phyloP scores from a whole-genome alignment of 495 filamentous ascomycete genomes.

The Choiromyces venosus region DNA sequence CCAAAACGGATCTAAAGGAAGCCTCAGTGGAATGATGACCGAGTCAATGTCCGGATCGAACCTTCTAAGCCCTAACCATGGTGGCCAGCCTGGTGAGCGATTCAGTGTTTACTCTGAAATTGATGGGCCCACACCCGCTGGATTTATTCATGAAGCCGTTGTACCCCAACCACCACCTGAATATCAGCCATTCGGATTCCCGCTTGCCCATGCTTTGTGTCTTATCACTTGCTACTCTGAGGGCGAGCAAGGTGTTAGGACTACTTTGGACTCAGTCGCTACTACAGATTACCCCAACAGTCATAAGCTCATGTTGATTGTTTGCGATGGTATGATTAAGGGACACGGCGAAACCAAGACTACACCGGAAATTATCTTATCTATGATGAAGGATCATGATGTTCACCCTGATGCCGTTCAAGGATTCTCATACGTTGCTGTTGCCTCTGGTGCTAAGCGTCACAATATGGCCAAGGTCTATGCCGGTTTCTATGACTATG shows the following conservation, averaged over 20 bases:
- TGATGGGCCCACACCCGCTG: slow-evolving; percentile 68
- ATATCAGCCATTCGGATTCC: slow-evolving; percentile 94
- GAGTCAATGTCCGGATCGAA: slow-evolving; percentile 28
- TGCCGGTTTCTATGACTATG: slow-evolving; percentile 96
- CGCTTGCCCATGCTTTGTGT: slow-evolving; percentile 86
- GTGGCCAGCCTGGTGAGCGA: slow-evolving; percentile 44
- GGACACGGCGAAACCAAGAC: slow-evolving; percentile 81
- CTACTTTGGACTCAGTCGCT: slow-evolving; percentile 91
- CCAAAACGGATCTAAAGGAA: slow-evolving; percentile 51
- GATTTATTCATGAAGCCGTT: slow-evolving; percentile 91
- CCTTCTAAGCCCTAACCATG: slow-evolving; percentile 19
- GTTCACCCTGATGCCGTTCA: slow-evolving; percentile 72
- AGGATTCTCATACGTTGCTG: slow-evolving; percentile 91
- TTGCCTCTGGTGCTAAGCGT: slow-evolving; percentile 89
- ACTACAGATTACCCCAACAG: slow-evolving; percentile 99
- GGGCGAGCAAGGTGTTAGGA: slow-evolving; percentile 84
- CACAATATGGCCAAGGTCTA: slow-evolving; percentile 99
- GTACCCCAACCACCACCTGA: slow-evolving; percentile 97
- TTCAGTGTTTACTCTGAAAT: slow-evolving; percentile 52
- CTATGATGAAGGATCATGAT: slow-evolving; percentile 92
- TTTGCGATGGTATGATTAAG: slow-evolving; percentile 98
- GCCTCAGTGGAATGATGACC: slow-evolving; percentile 28
- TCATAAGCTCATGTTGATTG: slow-evolving; percentile 90
- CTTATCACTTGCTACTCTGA: slow-evolving; percentile 97
- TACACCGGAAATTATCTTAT: slow-evolving; percentile 82